Percentiles rank a stretch among this genome's conserved stretches.
Evolutionary conservation across 2,329 filamentous ascomycete genomes (phyloP).

Genomic region (Colletotrichum abscissum): DNA sequence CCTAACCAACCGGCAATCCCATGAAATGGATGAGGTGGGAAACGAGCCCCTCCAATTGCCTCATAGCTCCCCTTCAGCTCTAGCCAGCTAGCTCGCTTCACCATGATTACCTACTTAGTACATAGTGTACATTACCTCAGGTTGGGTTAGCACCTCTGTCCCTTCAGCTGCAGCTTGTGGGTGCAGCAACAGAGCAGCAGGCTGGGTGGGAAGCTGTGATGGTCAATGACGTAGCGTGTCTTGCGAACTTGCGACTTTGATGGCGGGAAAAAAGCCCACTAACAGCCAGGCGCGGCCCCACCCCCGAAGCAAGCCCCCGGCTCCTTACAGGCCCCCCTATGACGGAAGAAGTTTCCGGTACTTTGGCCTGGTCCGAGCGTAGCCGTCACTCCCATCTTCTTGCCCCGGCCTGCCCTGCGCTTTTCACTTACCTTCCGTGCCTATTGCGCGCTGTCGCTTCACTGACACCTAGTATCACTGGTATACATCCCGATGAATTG

Average conservation of each 20-base stretch:
- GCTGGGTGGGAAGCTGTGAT: slow-evolving; percentile 29
- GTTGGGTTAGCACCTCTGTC: neutral
- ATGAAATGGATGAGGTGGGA: neutral
- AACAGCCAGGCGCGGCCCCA: slow-evolving; percentile 22
- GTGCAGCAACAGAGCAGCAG: neutral
- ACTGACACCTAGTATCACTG: no score
- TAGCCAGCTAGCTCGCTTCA: neutral
- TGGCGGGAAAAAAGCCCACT: slow-evolving; percentile 21
- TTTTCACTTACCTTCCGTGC: neutral
- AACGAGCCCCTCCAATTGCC: slow-evolving; percentile 33
- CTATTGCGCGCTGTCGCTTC: no score
- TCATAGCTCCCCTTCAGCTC: slow-evolving; percentile 30
- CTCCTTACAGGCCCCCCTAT: slow-evolving; percentile 20
- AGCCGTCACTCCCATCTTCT: neutral
- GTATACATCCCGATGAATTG: neutral
- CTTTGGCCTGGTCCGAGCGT: slow-evolving; percentile 3
- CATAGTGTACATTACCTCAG: neutral
- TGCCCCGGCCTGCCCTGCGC: no score
- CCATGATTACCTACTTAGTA: neutral
- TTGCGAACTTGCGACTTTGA: slow-evolving; percentile 10
- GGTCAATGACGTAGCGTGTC: slow-evolving; percentile 35
- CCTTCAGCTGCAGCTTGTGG: slow-evolving; percentile 28
- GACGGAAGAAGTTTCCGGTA: slow-evolving; percentile 31
- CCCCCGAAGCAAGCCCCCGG: slow-evolving; percentile 14
- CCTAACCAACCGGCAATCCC: neutral